A percentile compares a stretch with the other conserved stretches of the same genome.
phyloP scores from a whole-genome alignment of 345 rosid species.

The Pugionium cornutum region DNA sequence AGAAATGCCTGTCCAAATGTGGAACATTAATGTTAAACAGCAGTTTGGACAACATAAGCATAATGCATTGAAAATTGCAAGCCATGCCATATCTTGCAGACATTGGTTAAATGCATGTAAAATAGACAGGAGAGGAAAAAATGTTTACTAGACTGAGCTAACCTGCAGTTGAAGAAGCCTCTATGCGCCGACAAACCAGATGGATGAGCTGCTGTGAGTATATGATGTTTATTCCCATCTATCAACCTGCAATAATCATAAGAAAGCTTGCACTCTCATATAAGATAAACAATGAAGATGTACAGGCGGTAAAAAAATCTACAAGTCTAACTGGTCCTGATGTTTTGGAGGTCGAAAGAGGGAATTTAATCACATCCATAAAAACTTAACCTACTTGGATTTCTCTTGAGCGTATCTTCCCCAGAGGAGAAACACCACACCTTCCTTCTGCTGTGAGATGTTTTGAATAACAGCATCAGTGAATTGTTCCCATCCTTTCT shows the following conservation, averaged over 20 bases:
- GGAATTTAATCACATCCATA: not conserved
- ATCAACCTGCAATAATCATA: conserved; percentile 60
- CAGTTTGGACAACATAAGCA: conserved; percentile 10
- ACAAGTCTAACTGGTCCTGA: conserved; percentile 2
- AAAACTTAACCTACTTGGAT: conserved; percentile 55
- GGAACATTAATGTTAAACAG: conserved; percentile 17
- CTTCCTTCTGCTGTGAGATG: conserved; percentile 78
- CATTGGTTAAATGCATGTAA: conserved; percentile 12
- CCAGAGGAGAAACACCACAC: conserved; percentile 94
- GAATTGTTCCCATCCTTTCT: conserved; percentile 98
- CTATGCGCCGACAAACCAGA: conserved; percentile 95
- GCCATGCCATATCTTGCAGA: conserved; percentile 1
- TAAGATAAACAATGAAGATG: conserved; percentile 20
- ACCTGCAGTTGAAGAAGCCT: conserved; percentile 99
- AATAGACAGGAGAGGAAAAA: conserved; percentile 1
- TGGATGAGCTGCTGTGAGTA: conserved; percentile 97
- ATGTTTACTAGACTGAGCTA: conserved; percentile 29
- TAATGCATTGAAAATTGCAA: not conserved
- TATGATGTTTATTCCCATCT: conserved; percentile 80
- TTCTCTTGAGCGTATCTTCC: conserved; percentile 91
- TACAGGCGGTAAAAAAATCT: not conserved
- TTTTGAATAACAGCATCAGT: conserved; percentile 86
- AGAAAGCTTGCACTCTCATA: conserved; percentile 5
- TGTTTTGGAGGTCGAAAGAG: not conserved
- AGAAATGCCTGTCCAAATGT: conserved; percentile 73